These are phyloP conservation scores for Aurinia saxatilis DNA, from an alignment of 345 rosid species.

Conservation along the genomic window DNA sequence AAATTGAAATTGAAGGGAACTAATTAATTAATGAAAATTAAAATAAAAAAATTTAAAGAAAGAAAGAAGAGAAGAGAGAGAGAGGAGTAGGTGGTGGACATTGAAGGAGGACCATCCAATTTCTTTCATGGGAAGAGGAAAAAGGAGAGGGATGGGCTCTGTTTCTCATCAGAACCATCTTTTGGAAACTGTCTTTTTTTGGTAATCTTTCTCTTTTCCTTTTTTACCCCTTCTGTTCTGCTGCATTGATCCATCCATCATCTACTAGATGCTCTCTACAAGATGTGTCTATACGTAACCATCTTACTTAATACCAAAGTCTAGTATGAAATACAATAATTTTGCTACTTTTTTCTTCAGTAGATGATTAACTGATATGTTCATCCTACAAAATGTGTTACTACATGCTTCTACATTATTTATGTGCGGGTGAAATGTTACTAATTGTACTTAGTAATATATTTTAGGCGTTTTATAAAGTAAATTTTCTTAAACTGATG, in stretches of 20 bases:
- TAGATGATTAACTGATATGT: no score
- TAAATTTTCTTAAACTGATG: neutral
- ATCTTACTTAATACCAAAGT: neutral
- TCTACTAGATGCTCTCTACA: neutral
- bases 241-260: neutral
- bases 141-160: slow-evolving; percentile 33
- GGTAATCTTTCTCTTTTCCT: slow-evolving; percentile 16
- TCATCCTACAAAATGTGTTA: no score
- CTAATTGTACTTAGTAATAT: neutral
- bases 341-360: no score
- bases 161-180: slow-evolving; percentile 27
- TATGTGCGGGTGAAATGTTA: no score
- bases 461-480: neutral
- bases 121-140: slow-evolving; percentile 28
- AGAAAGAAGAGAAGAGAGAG: neutral
- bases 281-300: neutral
- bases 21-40: no score
- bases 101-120: slow-evolving; percentile 34
- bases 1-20: no score
- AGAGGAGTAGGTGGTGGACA: slow-evolving; percentile 25
- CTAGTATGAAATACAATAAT: no score
- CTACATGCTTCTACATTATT: no score
- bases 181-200: slow-evolving; percentile 25
- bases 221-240: slow-evolving; percentile 11
- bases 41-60: neutral